A percentile compares a stretch with the other conserved stretches of the same genome.
Conservation (phyloP, 2,329 filamentous ascomycete species). For the Beauveria sp. region DNA sequence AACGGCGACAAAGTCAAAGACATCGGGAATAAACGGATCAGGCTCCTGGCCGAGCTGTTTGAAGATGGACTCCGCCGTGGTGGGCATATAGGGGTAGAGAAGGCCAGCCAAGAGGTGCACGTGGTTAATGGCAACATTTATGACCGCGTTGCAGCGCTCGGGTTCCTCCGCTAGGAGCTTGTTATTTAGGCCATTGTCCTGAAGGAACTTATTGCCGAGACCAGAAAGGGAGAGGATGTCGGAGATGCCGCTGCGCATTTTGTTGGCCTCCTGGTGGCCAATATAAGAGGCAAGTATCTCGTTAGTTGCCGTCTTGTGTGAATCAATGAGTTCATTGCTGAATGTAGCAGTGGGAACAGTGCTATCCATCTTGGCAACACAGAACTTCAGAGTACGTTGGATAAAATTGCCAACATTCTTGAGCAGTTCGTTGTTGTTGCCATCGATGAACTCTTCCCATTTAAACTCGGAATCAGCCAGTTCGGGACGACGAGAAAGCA, state of each 20-base stretch:
- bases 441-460: slow-evolving; percentile 73
- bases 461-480: slow-evolving; percentile 83
- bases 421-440: slow-evolving; percentile 84
- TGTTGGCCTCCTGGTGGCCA: slow-evolving; percentile 60
- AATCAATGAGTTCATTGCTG: slow-evolving; percentile 45
- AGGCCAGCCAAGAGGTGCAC: slow-evolving; percentile 74
- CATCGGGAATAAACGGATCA: slow-evolving; percentile 51
- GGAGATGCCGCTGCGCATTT: slow-evolving; percentile 58
- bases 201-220: slow-evolving; percentile 41
- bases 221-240: slow-evolving; percentile 62
- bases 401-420: slow-evolving; percentile 70
- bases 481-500: slow-evolving; percentile 79
- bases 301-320: slow-evolving; percentile 57
- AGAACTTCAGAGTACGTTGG: slow-evolving; percentile 67
- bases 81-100: slow-evolving; percentile 77
- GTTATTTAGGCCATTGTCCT: slow-evolving; percentile 48
- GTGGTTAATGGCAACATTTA: slow-evolving; percentile 77
- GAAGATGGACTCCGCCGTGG: slow-evolving; percentile 67
- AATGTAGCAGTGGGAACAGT: slow-evolving; percentile 55
- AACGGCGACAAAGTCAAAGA: slow-evolving; percentile 55
- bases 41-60: slow-evolving; percentile 60
- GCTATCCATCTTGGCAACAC: slow-evolving; percentile 66
- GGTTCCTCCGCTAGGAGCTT: slow-evolving; percentile 46
- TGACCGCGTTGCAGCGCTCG: slow-evolving; percentile 46
- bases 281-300: slow-evolving; percentile 59